Evolutionary conservation across 345 rosid genomes (phyloP), one percentile per base, ranked within the genome.

Genomic region (Syzygium oleosum): DNA sequence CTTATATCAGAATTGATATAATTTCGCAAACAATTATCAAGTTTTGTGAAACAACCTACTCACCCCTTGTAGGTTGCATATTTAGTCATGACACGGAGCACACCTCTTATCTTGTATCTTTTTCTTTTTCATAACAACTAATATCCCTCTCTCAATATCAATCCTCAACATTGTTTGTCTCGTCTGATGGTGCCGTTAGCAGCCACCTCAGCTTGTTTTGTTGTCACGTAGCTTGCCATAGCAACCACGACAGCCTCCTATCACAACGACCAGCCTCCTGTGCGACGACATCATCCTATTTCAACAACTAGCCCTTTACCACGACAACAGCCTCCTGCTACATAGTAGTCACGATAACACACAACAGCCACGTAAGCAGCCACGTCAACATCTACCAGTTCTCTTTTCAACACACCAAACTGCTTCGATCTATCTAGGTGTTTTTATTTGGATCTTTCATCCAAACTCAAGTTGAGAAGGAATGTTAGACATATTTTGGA

Each of bases 191-290:
- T 5, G 34, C 0, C 1, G 1, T 61, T 1, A 12, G 0, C 15
- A 61, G 34, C 5, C 6, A 21, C 12, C 55, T 43, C 55, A 53
- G 2, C 55, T 19, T 53, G 46, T 43, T 43, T 43, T 43, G 46
- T 43, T 43, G 46, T 43, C 46, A 43, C 46, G 7, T 43, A 43
- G 46, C 16, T 27, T 59, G 15, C 65, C 2, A 6, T 7, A 5
- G 65, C 61, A 27, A 1, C 13, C 22, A 25, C 29, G 2, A 23
- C 7, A 58, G 10, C 65, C 65, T 58, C 29, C 25, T 0, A 25
- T 58, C 65, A 0, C 0, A 0, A 25, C 1, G 0, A 25, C 29
- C 15, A 25, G 0, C 65, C 65, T 58, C 29, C 0, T 11, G 0
- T 43, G 46, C 7, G 7, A 5, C 7, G 4, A 43, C 46, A 43